phyloP scores from a whole-genome alignment of 1,284 basidiomycete species.

The Xerocomus tenax region DNA sequence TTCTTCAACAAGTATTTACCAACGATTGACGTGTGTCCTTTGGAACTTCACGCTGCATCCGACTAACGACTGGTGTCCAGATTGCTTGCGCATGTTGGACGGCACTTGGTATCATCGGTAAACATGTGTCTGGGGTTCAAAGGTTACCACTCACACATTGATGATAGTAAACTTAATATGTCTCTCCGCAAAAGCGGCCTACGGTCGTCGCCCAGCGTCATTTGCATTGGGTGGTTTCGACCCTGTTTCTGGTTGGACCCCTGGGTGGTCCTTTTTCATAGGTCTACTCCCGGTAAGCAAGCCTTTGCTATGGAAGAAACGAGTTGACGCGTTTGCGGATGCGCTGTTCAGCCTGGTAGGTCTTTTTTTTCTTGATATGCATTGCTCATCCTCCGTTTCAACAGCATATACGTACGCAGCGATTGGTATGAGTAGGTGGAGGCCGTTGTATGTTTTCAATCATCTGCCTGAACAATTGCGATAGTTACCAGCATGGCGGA shows the following conservation, averaged over 20 bases:
- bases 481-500: constrained; percentile 55
- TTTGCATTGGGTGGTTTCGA: constrained; percentile 46
- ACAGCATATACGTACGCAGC: constrained; percentile 45
- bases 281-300: constrained; percentile 43
- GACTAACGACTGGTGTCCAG: constrained; percentile 23
- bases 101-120: constrained; percentile 43
- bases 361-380: background rate
- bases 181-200: constrained; percentile 42
- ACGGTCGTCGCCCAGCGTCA: constrained; percentile 39
- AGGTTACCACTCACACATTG: constrained; percentile 1
- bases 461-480: constrained; percentile 2
- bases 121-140: background rate
- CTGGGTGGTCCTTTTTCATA: constrained; percentile 53
- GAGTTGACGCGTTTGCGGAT: background rate
- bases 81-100: constrained; percentile 48
- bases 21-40: constrained; percentile 39
- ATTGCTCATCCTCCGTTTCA: constrained; percentile 1
- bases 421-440: constrained; percentile 44
- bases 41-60: background rate
- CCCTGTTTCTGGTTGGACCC: constrained; percentile 46
- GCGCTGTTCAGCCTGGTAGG: constrained; percentile 32
- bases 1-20: constrained; percentile 44
- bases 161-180: constrained; percentile 40
- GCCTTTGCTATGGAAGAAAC: background rate
- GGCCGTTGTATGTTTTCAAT: background rate